Base-by-base conservation (phyloP, 768 basidiomycete genomes). In the Trametopsis cervina region DNA sequence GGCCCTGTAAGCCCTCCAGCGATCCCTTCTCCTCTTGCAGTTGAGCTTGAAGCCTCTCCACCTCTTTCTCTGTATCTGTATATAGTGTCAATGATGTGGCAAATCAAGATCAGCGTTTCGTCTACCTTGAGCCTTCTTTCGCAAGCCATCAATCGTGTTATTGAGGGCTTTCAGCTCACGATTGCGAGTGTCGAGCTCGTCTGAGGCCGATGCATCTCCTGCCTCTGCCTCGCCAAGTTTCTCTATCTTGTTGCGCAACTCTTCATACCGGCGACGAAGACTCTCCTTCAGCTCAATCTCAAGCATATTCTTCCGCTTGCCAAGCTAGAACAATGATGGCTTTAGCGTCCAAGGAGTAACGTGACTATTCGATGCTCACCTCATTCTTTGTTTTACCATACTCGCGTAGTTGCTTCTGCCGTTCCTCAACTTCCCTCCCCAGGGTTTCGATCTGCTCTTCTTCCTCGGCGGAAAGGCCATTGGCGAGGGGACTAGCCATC, bases 241-340 rank as follows among this genome's bases (percentile, higher is more conserved):
- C 54, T 96, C 93, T 10, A 97, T 67, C 62, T 86, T 86, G 26
- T 68, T 65, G 42, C 80, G 77, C 6, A 98, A 60, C 55, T 94
- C 95, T 42, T 90, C 85, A 38, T 81, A 75, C 21, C 85, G 76
- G 6, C 94, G 78, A 18, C 82, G 76, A 12, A 98, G 73, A 56
- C 83, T 83, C 63, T 99, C 96, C 54, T 87, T 90, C 40, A 98
- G 73, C 63, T 98, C 95, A 46, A 96, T 94, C 61, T 96, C 92
- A 23, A 96, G 66, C 3, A 83, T 66, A 59, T 85, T 89, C 68
- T 89, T 92, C 54, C 73, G 74, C 11, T 80, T 76, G 35, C 88
- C 48, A 36, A 57, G 40, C 51, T 57, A 2, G 1, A 24, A n/a
- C 18, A 17, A 17, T 44, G 27, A 25, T 4, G 7, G 25, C n/a